Evolutionary conservation across 345 rosid genomes (phyloP), one percentile per base, ranked within the genome.

Genomic region (Rhodamnia argentea): DNA sequence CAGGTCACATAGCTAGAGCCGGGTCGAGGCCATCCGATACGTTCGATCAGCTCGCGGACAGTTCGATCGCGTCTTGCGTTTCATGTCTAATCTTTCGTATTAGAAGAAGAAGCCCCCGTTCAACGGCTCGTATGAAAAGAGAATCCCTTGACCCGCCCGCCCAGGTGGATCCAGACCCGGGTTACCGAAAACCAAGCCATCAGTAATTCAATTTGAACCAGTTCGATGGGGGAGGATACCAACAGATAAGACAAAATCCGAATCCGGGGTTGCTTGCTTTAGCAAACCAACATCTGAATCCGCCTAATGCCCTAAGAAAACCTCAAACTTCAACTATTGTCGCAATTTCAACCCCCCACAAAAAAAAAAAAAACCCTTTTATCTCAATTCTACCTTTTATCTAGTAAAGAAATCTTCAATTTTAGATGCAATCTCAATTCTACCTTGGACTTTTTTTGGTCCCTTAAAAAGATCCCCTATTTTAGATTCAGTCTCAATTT

Each of bases 1-100:
- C 95, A 95, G 6, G 86, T 86, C 50, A 47, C 50, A 89, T 95
- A 6, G 96, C 98, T 2, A 93, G 97, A 91, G 92, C 94, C 27
- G 95, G 99, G 98, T 81, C 90, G 98, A 83, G 95, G 98, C 40
- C 27, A 90, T 95, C 10, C 50, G 10, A 53, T 51, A 55, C 55
- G 64, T 60, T 42, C 29, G 37, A 54, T 7, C 75, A 24, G 70
- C 64, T 15, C 64, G 70, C 3, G 86, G 83, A 2, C 54, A n/a
- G 70, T 75, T 53, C 52, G 70, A 85, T 55, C 13, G 26, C 64
- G 52, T 85, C 81, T 32, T 75, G 83, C 83, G 15, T 13, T 59
- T 59, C 8, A 27, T 29, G 8, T 6, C 20, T 27, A 27, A 27
- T 37, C n/a, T 60, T 60, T 27, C 37, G 20, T 3, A 60, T 37